Evolutionary conservation across 345 rosid genomes (phyloP), one percentile per base, ranked within the genome.

Genomic region (Camelina hispida): DNA sequence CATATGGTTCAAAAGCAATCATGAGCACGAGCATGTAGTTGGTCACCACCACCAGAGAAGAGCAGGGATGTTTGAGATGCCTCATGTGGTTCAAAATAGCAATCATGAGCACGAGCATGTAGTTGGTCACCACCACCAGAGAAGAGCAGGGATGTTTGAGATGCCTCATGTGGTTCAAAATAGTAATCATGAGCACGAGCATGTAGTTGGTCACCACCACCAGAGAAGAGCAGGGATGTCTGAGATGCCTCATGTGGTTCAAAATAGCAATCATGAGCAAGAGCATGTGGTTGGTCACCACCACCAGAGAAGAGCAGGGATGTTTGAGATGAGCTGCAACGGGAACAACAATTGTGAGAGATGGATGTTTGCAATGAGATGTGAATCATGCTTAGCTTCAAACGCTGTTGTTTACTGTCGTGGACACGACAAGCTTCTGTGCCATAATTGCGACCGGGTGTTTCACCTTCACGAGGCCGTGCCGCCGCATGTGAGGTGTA

Each of bases 301-400:
- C 10, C 20, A 47, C 10, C 22, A 16, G 22, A 47, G 22, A 47
- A 47, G 52, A 47, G 52, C 20, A 59, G 63, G n/a, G 14, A 34
- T 59, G 63, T 59, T 59, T 35, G 63, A 35, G 46, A 59, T 5
- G 44, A 35, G 44, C 5, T 35, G 63, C 25, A 10, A 59, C 11
- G 44, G 44, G 63, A 10, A 35, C 17, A 59, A 35, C 46, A 59
- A 35, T 5, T 59, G 63, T n/a, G 63, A 59, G 63, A 59, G 44
- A 35, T 59, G 63, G 63, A 59, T 59, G 63, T 59, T 35, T 59
- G 63, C 44, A 17, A 59, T 59, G 63, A 5, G 18, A 7, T 59
- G 63, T 35, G 63, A 59, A 17, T 2, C 25, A 17, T 59, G 63
- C 5, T 10, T 59, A 35, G 44, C 44, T 35, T 35, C 63, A 59